Percentiles rank a stretch among this genome's conserved stretches.
These are phyloP conservation scores for Boletus speciosus DNA, from an alignment of 768 basidiomycete genomes.

Conservation along the genomic window DNA sequence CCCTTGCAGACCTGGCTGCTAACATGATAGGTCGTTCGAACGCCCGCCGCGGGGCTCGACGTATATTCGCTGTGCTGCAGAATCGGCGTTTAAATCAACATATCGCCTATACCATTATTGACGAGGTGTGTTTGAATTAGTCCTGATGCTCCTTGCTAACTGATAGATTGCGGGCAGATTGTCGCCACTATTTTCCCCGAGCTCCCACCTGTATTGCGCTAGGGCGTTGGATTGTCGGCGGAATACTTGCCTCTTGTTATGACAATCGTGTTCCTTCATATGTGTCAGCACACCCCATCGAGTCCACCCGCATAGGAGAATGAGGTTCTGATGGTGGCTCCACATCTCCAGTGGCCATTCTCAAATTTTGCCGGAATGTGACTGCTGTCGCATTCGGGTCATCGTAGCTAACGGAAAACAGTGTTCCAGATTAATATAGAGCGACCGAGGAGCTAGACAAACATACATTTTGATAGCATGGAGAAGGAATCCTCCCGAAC, in stretches of 20 bases:
- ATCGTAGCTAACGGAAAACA: constrained; percentile 48
- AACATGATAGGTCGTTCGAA: constrained; percentile 99
- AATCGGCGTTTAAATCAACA: constrained; percentile 94
- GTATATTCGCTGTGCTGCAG: constrained; percentile 92
- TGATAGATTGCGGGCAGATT: constrained; percentile 37
- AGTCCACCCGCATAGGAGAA: constrained; percentile 18
- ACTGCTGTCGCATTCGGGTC: constrained; percentile 59
- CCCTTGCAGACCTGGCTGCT: constrained; percentile 74
- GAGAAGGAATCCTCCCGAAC: constrained; percentile 84
- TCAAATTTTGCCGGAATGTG: constrained; percentile 41
- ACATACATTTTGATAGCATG: constrained; percentile 82
- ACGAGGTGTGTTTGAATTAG: constrained; percentile 61
- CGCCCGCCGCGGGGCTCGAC: constrained; percentile 85
- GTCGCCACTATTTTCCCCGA: constrained; percentile 63
- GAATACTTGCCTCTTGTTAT: background rate
- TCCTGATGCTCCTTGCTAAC: background rate
- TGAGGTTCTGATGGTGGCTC: constrained; percentile 1
- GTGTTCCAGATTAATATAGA: background rate
- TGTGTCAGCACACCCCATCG: constrained; percentile 1
- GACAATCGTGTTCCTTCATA: background rate
- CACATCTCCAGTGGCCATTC: constrained; percentile 14
- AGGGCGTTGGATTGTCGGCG: background rate
- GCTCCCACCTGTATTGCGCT: constrained; percentile 15
- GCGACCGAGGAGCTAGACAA: background rate
- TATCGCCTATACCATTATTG: constrained; percentile 80